phyloP scores from a whole-genome alignment of 441 rosid species.

The Jatropha multifida region DNA sequence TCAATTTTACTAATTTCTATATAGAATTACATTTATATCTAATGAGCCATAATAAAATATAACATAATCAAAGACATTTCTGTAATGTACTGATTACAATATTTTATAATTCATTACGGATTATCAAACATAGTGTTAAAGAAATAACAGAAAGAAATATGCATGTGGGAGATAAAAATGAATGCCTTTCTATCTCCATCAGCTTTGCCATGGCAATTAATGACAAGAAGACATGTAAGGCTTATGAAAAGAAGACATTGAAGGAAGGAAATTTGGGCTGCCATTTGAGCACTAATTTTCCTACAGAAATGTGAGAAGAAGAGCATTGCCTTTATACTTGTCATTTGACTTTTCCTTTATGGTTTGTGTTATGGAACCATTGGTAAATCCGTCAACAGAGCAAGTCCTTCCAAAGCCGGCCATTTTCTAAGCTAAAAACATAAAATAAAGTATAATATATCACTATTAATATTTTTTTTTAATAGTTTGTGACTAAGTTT shows the following conservation, averaged over 20 bases:
- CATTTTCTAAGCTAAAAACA: not conserved
- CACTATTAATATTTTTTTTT: too few relatives aligned
- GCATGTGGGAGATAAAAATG: not conserved
- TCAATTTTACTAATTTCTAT: not conserved
- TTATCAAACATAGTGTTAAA: too few relatives aligned
- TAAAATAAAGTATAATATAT: too few relatives aligned
- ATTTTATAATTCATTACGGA: too few relatives aligned
- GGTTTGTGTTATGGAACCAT: not conserved
- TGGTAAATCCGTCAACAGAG: not conserved
- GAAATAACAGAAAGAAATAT: not conserved
- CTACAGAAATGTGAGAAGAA: not conserved
- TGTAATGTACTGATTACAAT: too few relatives aligned
- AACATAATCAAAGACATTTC: too few relatives aligned
- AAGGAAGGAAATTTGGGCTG: not conserved
- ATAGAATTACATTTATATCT: too few relatives aligned
- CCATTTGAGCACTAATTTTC: not conserved
- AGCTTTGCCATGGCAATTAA: slow-evolving; percentile 2
- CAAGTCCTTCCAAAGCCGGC: not conserved
- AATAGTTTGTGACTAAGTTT: too few relatives aligned
- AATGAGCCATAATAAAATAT: too few relatives aligned
- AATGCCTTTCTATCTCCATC: slow-evolving; percentile 13
- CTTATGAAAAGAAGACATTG: slow-evolving; percentile 1
- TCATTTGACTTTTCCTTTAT: not conserved
- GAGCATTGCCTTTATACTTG: slow-evolving; percentile 9
- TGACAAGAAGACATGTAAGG: not conserved